phyloP scores from a whole-genome alignment of 306 rosid genomes.

The Corylus americana region DNA sequence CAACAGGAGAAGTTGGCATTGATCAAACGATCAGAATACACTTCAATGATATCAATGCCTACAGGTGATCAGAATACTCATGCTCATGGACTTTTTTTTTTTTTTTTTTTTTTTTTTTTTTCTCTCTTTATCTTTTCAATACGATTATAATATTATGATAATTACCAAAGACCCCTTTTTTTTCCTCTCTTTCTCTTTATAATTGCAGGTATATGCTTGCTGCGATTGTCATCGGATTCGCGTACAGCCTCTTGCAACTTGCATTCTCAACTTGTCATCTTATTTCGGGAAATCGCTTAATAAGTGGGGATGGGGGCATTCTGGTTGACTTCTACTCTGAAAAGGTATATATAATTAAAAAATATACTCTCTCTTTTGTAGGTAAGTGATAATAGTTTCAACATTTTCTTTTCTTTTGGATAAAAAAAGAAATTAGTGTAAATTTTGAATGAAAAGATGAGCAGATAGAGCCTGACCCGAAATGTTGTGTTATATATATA shows the following conservation, averaged over 20 bases:
- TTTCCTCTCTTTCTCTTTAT: not conserved
- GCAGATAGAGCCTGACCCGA: not conserved
- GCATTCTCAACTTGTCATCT: conserved; percentile 39
- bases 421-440: too few relatives aligned
- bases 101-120: not conserved
- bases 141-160: too few relatives aligned
- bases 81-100: too few relatives aligned
- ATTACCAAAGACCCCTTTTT: too few relatives aligned
- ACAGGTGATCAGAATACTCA: conserved; percentile 27
- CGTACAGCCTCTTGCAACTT: conserved; percentile 47
- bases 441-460: not conserved
- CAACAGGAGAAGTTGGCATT: not conserved
- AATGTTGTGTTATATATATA: not conserved
- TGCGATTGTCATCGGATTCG: conserved; percentile 49
- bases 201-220: conserved; percentile 54
- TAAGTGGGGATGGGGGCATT: conserved; percentile 27
- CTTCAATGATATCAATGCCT: conserved; percentile 42
- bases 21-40: not conserved
- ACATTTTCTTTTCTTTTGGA: too few relatives aligned
- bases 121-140: not conserved
- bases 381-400: not conserved
- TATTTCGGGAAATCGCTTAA: conserved; percentile 28
- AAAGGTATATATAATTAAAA: conserved; percentile 40
- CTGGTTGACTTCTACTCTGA: conserved; percentile 64
- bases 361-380: not conserved